Evolutionary conservation across 2,329 filamentous ascomycete genomes (phyloP), one percentile per base, ranked within the genome.

Genomic region (Aspergillus sp.): DNA sequence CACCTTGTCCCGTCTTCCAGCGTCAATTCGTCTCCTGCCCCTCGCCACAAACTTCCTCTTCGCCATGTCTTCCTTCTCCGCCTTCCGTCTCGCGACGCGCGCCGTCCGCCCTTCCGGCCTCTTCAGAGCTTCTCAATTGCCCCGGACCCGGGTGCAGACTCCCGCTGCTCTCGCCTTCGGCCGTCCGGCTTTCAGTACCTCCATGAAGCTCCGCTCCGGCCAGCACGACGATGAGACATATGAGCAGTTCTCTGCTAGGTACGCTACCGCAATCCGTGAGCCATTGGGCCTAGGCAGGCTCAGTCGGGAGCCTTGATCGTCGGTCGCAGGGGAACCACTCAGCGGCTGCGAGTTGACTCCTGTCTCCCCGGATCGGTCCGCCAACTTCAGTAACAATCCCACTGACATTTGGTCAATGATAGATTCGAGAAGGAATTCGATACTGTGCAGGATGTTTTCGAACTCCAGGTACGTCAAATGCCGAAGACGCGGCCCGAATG

Each of bases 351-450:
- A 33, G 17, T 49, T 39, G 33, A 21, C 54, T 52, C 44, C 31
- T 47, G 37, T n/a, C 12, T 39, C 43, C 27, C 27, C 49, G 56
- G 49, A 46, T 52, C 17, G 35, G 35, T 50, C 43, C 31, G 33
- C 19, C 43, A 21, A 39, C 39, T 15, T 39, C 44, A 35, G 35
- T 47, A 46, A 23, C 63, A 66, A 69, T 68, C 66, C 63, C 56
- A 66, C 67, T 64, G 68, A 75, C 74, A 17, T 37, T 72, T 70
- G 76, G 79, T 19, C 58, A 70, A 68, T 65, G 63, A 73, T 76
- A 99, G 95, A 83, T 99, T 96, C 76, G 95, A 99, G 86, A 97
- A 97, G 87, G 95, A 99, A 82, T 99, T 99, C 75, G 93, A 99
- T 64, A 80, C 82, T 74, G 95, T 99, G 67, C 91, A 98, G 82